Base-by-base conservation (phyloP, 768 basidiomycete genomes). In the Cystobasidium ongulense region DNA sequence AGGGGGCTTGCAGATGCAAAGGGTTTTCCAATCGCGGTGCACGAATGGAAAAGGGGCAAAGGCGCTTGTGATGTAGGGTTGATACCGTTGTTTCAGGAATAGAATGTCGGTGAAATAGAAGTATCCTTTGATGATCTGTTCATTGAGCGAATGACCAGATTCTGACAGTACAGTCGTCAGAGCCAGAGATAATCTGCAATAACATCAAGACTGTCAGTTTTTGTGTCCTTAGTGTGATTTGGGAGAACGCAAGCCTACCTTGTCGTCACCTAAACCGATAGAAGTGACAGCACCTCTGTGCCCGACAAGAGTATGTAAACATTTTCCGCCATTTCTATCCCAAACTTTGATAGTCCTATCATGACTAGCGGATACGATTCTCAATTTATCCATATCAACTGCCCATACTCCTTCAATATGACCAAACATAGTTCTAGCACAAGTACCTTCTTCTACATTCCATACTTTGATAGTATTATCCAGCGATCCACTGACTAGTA, bases 391-490 rank as follows among this genome's bases (percentile, higher is more conserved):
- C 76, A 89, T 88, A 27, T 92, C 92, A 35, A 98, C 90, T 1
- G 88, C 88, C 96, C 96, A 99, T 21, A 99, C 92, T 67, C 96
- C 96, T 80, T 99, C 96, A 78, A 98, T 93, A 81, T 97, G 94
- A 0, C 82, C 96, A 80, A 99, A 99, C 75, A 94, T 85, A 50
- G 96, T 97, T 78, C 86, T 84, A 61, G 86, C 83, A 27, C 88
- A 85, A 78, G 88, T 87, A 46, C 89, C 92, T 0, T 88, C 86
- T 77, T 94, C 91, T 31, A 98, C 87, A 79, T 98, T 92, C 96
- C 96, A 99, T 50, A 94, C 78, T 80, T 91, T 92, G 82, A 98
- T 88, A 35, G 94, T 97, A 79, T 57, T 76, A 65, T 77, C 76
- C 75, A 77, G 63, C 7, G 65, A 73, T 11, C 78, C 77, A 15